phyloP scores from a whole-genome alignment of 768 basidiomycete species.

The Collybia mongolica region DNA sequence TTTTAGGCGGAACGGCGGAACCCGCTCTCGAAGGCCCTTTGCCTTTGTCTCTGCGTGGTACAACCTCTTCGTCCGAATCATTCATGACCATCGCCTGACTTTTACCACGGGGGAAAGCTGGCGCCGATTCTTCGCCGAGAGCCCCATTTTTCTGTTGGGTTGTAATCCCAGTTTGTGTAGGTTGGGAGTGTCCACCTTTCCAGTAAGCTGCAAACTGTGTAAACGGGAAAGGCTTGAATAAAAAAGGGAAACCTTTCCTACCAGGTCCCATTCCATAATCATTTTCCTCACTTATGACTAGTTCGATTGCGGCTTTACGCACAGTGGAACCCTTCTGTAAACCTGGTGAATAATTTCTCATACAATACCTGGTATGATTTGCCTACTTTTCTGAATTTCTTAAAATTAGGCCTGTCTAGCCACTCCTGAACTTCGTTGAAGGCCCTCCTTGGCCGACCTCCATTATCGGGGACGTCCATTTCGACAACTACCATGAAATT shows the following conservation, averaged over 20 bases:
- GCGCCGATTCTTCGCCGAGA: conserved; percentile 11
- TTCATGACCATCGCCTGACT: conserved; percentile 28
- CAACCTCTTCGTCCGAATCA: conserved; percentile 39
- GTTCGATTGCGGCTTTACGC: conserved; percentile 41
- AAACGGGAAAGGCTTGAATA: conserved; percentile 4
- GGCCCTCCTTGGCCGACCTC: conserved; percentile 17
- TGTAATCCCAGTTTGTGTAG: conserved; percentile 14
- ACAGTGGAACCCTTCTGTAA: conserved; percentile 24
- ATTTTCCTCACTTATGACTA: conserved; percentile 48
- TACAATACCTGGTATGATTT: background rate
- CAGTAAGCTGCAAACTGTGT: conserved; percentile 46
- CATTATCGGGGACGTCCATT: conserved; percentile 50
- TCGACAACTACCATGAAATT: conserved; percentile 83
- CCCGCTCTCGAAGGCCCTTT: conserved; percentile 26
- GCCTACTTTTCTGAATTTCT: conserved; percentile 76
- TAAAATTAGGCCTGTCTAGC: conserved; percentile 64
- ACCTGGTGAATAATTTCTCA: background rate
- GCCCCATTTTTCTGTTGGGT: conserved; percentile 13
- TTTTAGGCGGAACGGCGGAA: conserved; percentile 19
- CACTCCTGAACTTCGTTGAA: conserved; percentile 29
- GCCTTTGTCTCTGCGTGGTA: conserved; percentile 16
- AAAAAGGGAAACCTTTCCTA: conserved; percentile 23
- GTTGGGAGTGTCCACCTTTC: conserved; percentile 38
- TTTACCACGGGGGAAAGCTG: conserved; percentile 17
- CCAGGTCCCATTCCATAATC: conserved; percentile 56